These are phyloP conservation scores for Monsonia emarginata DNA, from an alignment of 441 rosid species.

Conservation along the genomic window DNA sequence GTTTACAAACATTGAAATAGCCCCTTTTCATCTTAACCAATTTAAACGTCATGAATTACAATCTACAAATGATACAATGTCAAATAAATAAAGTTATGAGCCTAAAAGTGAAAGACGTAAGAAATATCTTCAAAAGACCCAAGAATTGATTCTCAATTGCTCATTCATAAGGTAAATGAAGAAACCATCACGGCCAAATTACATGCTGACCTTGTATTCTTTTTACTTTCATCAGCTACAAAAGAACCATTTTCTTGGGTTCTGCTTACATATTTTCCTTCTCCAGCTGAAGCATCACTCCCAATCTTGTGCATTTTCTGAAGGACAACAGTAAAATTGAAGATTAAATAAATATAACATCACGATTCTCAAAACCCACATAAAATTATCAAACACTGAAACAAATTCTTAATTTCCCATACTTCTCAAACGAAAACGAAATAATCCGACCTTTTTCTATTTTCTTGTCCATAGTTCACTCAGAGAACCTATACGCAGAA, in stretches of 20 bases:
- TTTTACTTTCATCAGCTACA: slow-evolving; percentile 2
- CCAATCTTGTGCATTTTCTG: slow-evolving; percentile 33
- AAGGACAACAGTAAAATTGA: not conserved
- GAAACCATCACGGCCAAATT: not conserved
- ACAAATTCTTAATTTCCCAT: not conserved
- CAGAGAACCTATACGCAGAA: not conserved
- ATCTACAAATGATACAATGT: not conserved
- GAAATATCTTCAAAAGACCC: not conserved
- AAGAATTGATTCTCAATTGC: not conserved
- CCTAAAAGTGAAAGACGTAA: not conserved
- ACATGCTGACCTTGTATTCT: slow-evolving; percentile 15
- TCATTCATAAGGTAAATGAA: not conserved
- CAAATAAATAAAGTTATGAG: not conserved
- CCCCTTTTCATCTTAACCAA: not conserved
- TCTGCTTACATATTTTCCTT: slow-evolving; percentile 1
- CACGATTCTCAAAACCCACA: not conserved
- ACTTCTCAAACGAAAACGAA: not conserved
- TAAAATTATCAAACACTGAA: not conserved
- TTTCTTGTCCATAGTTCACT: not conserved
- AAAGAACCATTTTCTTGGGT: slow-evolving; percentile 6
- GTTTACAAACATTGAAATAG: not conserved
- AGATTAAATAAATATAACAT: not conserved
- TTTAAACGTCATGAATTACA: not conserved
- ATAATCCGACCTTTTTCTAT: not conserved
- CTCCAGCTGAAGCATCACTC: slow-evolving; percentile 14